Evolutionary conservation across 1,139 yeast species (phyloP).

Genomic region (Pichia sorboxylosa): DNA sequence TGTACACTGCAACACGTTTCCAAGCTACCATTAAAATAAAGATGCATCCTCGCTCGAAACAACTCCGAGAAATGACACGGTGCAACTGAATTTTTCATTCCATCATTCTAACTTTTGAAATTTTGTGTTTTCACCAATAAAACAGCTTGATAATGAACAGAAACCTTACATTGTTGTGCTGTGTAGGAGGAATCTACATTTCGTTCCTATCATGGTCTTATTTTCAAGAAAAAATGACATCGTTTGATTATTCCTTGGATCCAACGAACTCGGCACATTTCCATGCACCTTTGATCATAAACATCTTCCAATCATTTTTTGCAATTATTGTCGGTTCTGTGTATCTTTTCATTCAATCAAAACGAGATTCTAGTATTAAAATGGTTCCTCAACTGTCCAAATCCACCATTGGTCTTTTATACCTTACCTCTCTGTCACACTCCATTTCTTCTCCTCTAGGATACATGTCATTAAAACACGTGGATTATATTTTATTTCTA

Average conservation of each 20-base stretch:
- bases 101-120: too few species aligned
- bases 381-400: conserved; percentile 26
- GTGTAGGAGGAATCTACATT: conserved; percentile 67
- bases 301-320: conserved; percentile 58
- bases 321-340: conserved; percentile 59
- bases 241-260: conserved; percentile 59
- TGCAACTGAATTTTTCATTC: too few species aligned
- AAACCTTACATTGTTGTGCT: conserved; percentile 24
- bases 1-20: too few species aligned
- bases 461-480: conserved; percentile 62
- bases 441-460: conserved; percentile 76
- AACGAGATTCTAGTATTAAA: conserved; percentile 23
- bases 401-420: conserved; percentile 19
- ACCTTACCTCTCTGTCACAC: conserved; percentile 64
- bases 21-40: too few species aligned
- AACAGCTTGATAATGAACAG: conserved; percentile 4
- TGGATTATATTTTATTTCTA: conserved; percentile 74
- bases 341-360: conserved; percentile 33
- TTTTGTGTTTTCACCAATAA: too few species aligned
- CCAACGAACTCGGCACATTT: conserved; percentile 28
- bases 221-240: conserved; percentile 77
- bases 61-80: too few species aligned
- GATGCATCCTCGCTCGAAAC: too few species aligned
- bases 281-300: conserved; percentile 67
- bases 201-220: conserved; percentile 88